Conservation (phyloP, 1,284 basidiomycete genomes). For the Cryptococcus deneoformans region DNA sequence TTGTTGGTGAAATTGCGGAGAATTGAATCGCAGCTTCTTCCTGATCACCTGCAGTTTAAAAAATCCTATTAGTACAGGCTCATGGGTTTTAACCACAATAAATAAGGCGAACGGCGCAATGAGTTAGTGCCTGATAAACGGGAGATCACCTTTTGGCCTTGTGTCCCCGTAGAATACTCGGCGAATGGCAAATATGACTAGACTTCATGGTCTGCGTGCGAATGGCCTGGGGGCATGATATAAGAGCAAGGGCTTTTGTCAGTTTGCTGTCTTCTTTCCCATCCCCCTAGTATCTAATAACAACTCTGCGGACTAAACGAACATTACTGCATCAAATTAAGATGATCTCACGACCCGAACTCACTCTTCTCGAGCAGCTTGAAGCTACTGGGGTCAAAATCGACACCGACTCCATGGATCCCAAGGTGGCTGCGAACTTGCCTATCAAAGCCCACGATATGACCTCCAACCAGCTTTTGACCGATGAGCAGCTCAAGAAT, state of each 20-base stretch:
- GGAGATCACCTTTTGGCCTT: too few relatives aligned
- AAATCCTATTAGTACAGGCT: too few relatives aligned
- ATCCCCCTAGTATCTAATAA: background rate
- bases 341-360: conserved; percentile 17
- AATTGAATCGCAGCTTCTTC: too few relatives aligned
- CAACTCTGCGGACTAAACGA: background rate
- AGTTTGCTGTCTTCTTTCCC: background rate
- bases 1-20: too few relatives aligned
- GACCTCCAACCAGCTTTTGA: conserved; percentile 36
- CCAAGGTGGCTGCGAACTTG: conserved; percentile 22
- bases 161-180: background rate
- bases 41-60: too few relatives aligned
- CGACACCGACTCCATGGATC: conserved; percentile 35
- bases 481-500: conserved; percentile 25
- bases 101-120: too few relatives aligned
- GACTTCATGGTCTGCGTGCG: background rate
- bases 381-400: conserved; percentile 25
- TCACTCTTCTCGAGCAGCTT: conserved; percentile 34
- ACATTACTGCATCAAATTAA: background rate
- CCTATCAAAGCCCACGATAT: conserved; percentile 34
- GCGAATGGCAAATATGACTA: background rate
- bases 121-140: too few relatives aligned
- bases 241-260: background rate
- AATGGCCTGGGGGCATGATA: background rate
- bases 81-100: too few relatives aligned